A percentile compares a stretch with the other conserved stretches of the same genome.
These are phyloP conservation scores for Strobilomyces confusus DNA, from an alignment of 768 basidiomycete genomes.

Conservation along the genomic window DNA sequence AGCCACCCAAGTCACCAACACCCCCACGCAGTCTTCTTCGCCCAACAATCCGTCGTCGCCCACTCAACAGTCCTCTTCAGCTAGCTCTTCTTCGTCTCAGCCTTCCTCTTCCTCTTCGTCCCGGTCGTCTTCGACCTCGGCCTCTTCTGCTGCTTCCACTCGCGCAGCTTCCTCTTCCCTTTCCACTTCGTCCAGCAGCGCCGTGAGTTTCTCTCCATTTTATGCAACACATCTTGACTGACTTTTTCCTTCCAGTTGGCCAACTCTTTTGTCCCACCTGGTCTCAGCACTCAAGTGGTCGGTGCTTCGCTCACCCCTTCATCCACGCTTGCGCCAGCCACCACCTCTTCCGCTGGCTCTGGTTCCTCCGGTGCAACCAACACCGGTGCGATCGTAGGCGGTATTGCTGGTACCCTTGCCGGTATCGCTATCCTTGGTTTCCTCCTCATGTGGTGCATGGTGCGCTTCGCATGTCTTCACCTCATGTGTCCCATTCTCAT, in stretches of 20 bases:
- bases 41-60: constrained; percentile 2
- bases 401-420: constrained; percentile 43
- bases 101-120: constrained; percentile 9
- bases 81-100: constrained; percentile 1
- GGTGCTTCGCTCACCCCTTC: background rate
- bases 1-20: constrained; percentile 17
- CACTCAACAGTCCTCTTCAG: background rate
- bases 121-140: background rate
- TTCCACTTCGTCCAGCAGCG: background rate
- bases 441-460: constrained; percentile 45
- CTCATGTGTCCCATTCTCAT: background rate
- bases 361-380: constrained; percentile 34
- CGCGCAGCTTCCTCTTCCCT: constrained; percentile 4
- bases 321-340: constrained; percentile 7
- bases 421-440: constrained; percentile 39
- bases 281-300: background rate
- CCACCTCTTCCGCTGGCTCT: constrained; percentile 30
- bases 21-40: constrained; percentile 12
- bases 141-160: constrained; percentile 3
- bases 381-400: constrained; percentile 33
- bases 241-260: background rate
- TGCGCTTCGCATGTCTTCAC: constrained; percentile 23
- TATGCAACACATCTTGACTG: background rate
- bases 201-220: constrained; percentile 16
- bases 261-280: background rate